Conservation (phyloP, 2,329 filamentous ascomycete genomes). For the Fusarium sp. region DNA sequence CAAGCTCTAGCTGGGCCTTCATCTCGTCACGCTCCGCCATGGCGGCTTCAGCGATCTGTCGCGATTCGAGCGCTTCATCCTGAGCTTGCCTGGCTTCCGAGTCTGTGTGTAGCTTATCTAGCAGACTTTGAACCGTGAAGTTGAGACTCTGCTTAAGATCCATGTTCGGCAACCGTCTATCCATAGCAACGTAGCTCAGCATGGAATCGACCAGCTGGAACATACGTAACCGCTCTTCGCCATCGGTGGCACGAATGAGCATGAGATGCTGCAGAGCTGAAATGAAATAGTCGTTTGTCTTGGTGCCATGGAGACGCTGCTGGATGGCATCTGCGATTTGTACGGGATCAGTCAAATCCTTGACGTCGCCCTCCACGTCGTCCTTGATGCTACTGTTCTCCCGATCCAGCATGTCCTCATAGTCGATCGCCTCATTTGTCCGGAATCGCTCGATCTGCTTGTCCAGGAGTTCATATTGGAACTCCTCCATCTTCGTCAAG, state of each 20-base stretch:
- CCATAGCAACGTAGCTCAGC: constrained; percentile 99
- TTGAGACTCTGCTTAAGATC: constrained; percentile 97
- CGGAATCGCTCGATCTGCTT: constrained; percentile 97
- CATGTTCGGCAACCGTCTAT: constrained; percentile 93
- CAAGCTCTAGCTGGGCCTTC: constrained; percentile 86
- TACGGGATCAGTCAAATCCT: constrained; percentile 90
- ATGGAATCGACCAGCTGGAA: constrained; percentile 99
- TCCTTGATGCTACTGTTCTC: constrained; percentile 94
- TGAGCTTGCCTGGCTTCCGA: constrained; percentile 91
- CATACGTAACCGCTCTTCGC: constrained; percentile 91
- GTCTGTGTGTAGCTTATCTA: constrained; percentile 97
- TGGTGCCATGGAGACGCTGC: constrained; percentile 81
- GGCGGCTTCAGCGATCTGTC: constrained; percentile 93
- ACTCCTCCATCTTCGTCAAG: constrained; percentile 95
- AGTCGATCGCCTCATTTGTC: constrained; percentile 95
- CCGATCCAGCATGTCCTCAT: constrained; percentile 93
- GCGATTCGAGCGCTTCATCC: constrained; percentile 89
- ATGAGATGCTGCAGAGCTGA: constrained; percentile 95
- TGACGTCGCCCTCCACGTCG: constrained; percentile 83
- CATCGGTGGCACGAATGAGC: constrained; percentile 89
- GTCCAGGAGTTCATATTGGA: constrained; percentile 98
- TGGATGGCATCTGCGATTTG: constrained; percentile 97
- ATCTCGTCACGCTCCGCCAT: constrained; percentile 97
- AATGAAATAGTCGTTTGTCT: constrained; percentile 93
- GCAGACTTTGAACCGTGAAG: constrained; percentile 93